Conservation (phyloP, 371 early-diverging fungal species). For the Dichotomocladium elegans region DNA sequence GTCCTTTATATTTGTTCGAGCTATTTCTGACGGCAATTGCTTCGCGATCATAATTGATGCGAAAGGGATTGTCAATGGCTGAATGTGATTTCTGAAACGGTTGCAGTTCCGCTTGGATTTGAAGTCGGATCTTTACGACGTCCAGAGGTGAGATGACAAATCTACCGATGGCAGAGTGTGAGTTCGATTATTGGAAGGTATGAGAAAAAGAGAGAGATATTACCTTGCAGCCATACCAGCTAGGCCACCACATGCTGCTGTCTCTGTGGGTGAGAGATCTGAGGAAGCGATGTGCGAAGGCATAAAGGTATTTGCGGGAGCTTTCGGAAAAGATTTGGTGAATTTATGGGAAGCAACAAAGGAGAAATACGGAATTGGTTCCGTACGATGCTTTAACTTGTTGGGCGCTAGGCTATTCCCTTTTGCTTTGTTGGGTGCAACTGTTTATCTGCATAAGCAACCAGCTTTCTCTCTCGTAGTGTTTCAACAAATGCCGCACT, state of each 20-base stretch:
- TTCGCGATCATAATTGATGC: no score
- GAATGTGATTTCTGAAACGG: neutral
- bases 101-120: conserved; percentile 47
- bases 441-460: no score
- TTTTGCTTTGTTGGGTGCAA: no score
- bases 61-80: conserved; percentile 13
- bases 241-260: neutral
- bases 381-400: no score
- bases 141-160: conserved; percentile 77
- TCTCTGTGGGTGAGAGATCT: neutral
- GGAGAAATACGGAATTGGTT: no score
- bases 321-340: no score
- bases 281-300: neutral
- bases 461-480: no score
- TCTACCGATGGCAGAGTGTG: neutral
- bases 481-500: no score
- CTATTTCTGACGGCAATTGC: no score
- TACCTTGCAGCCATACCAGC: neutral
- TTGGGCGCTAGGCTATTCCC: no score
- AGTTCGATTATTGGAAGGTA: neutral
- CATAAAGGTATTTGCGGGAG: no score
- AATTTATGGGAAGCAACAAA: no score
- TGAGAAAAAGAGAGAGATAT: neutral
- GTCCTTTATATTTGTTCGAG: conserved; percentile 50
- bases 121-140: conserved; percentile 87